Evolutionary conservation across 306 rosid genomes (phyloP).

Genomic region (Acacia acuminata): DNA sequence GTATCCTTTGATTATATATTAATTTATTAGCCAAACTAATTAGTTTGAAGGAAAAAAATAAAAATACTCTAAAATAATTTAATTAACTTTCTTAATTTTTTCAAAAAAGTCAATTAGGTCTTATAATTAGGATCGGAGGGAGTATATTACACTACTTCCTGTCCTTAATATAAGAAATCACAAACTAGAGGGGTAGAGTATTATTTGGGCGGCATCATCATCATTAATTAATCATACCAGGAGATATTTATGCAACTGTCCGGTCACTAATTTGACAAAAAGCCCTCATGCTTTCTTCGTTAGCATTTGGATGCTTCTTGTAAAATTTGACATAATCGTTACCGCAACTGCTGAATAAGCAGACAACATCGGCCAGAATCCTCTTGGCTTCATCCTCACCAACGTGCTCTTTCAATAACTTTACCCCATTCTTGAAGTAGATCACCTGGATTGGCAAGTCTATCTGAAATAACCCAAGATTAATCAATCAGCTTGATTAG

Average conservation of each 20-base stretch:
- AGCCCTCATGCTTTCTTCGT: constrained; percentile 1
- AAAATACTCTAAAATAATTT: too few relatives aligned
- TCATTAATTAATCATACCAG: not conserved
- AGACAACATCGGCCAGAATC: constrained; percentile 36
- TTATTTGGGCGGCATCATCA: not conserved
- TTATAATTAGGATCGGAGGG: too few relatives aligned
- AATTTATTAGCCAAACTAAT: too few relatives aligned
- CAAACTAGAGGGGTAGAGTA: too few relatives aligned
- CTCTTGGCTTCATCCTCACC: constrained; percentile 34
- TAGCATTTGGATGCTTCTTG: constrained; percentile 4
- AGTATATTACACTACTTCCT: too few relatives aligned
- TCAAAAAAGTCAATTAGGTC: too few relatives aligned
- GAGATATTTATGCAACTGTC: not conserved
- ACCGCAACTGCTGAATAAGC: constrained; percentile 41
- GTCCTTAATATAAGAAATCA: too few relatives aligned
- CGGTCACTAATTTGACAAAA: constrained; percentile 30
- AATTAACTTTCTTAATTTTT: too few relatives aligned
- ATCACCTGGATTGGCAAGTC: constrained; percentile 35
- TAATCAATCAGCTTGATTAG: too few relatives aligned
- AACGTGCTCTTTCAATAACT: constrained; percentile 25
- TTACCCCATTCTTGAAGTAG: constrained; percentile 36
- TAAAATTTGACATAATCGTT: constrained; percentile 37
- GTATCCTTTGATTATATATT: too few relatives aligned
- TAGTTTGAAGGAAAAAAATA: too few relatives aligned
- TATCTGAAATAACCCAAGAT: constrained; percentile 25